These are phyloP conservation scores for Casuarina glauca DNA, from an alignment of 306 rosid genomes.

Conservation along the genomic window DNA sequence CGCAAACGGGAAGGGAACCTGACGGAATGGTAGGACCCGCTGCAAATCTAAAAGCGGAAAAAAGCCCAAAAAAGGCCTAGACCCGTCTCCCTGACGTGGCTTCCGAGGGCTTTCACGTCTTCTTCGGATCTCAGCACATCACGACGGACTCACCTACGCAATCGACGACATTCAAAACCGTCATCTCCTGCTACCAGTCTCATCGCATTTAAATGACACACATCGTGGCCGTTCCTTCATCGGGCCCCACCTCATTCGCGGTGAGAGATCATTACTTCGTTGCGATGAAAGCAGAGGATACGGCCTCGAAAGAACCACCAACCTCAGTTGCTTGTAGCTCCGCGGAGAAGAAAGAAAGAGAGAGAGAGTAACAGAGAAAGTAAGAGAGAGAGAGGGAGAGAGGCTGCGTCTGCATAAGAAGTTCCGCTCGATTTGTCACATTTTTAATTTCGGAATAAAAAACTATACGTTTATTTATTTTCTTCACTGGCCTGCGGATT, in stretches of 20 bases:
- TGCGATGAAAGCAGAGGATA: neutral
- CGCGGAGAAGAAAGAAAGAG: neutral
- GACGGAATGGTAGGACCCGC: conserved; percentile 4
- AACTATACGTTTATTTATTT: neutral
- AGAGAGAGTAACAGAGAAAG: neutral
- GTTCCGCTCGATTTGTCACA: conserved; percentile 20
- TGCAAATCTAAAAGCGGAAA: neutral
- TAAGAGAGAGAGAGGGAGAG: neutral
- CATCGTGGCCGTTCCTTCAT: neutral
- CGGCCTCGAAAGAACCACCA: neutral
- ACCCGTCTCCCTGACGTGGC: conserved; percentile 8
- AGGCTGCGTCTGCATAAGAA: conserved; percentile 20
- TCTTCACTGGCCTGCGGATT: conserved; percentile 11
- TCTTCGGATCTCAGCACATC: neutral
- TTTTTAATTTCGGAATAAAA: neutral
- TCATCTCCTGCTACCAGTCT: neutral
- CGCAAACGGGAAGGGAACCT: neutral
- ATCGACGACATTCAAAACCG: neutral
- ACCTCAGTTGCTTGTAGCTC: neutral
- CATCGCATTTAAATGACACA: neutral
- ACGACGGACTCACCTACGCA: conserved; percentile 27
- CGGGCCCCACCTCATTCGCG: neutral
- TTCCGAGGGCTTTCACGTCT: neutral
- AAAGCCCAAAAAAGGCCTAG: conserved; percentile 9
- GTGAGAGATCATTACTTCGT: neutral